Conservation (phyloP, 768 basidiomycete species). For the Dioszegia aurantiaca region DNA sequence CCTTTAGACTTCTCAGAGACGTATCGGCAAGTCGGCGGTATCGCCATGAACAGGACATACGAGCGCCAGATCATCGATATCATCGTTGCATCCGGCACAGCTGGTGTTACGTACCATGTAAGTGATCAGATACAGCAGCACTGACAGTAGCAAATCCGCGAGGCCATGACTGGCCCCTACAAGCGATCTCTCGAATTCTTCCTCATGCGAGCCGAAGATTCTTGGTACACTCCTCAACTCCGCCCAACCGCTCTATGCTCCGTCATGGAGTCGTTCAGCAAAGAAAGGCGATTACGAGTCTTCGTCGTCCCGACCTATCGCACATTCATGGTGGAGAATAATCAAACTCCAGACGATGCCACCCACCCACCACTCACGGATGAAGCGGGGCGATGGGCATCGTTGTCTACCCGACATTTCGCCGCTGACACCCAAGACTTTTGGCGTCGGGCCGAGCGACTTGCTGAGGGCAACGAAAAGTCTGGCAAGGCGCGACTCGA, state of each 20-base stretch:
- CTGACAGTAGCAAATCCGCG: conserved; percentile 26
- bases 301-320: conserved; percentile 72
- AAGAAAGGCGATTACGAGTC: conserved; percentile 82
- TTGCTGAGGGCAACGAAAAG: neutral
- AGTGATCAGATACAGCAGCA: neutral
- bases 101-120: conserved; percentile 1
- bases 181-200: conserved; percentile 36
- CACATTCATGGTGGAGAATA: conserved; percentile 63
- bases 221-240: conserved; percentile 66
- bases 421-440: conserved; percentile 12
- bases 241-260: conserved; percentile 67
- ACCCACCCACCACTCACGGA: conserved; percentile 19
- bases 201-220: conserved; percentile 24
- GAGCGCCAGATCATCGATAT: conserved; percentile 26
- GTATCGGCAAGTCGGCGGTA: conserved; percentile 17
- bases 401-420: conserved; percentile 22
- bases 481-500: neutral
- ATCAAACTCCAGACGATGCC: conserved; percentile 52
- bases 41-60: conserved; percentile 16
- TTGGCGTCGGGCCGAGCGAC: neutral
- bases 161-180: conserved; percentile 17
- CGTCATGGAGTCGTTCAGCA: conserved; percentile 75
- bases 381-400: conserved; percentile 31
- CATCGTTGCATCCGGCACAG: conserved; percentile 20
- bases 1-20: conserved; percentile 8